Evolutionary conservation across 192 early-diverging fungal genomes (phyloP), one percentile per base, ranked within the genome.

Genomic region (Linnemannia schmuckeri): DNA sequence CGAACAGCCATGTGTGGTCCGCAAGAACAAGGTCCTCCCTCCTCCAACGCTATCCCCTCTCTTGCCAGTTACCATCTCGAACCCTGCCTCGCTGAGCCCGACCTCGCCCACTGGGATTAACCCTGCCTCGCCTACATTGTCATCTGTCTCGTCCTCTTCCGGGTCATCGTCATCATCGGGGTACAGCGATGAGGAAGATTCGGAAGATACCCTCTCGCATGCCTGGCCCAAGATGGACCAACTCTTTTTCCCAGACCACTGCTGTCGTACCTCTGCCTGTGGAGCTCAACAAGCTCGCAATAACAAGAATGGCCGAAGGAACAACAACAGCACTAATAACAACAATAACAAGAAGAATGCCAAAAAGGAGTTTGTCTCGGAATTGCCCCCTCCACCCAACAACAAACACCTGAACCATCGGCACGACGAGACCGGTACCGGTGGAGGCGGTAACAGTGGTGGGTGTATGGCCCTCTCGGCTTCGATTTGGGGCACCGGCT

Each of bases 181-280:
- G 6, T 44, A 8, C 33, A 72, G 37, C 8, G 66, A 55, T 42
- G 77, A 74, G 10, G 69, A 49, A 4, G 72, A 78, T 46, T 30
- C 54, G 0, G 77, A 71, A 1, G 76, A 47, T 1, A 22, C 72
- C 30, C 47, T 75, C 0, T 84, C 79, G n/a, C 75, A 87, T 63
- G 79, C 79, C 8, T 87, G 85, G 85, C 85, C 85, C 22, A 81
- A 46, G 22, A 78, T 78, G 80, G 79, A 87, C 63, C 78, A 57
- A 49, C 61, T 81, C 41, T 81, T 87, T 72, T 87, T 87, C 17
- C 85, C 85, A 38, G 85, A 87, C 52, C 85, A 87, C 61, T 87
- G 85, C 33, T 87, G 85, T 38, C 79, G 85, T 6, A 87, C 76
- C 27, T 81, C 79, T 8, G 80, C 76, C 3, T 87, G 85, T 71